phyloP scores from a whole-genome alignment of 306 rosid species.

The Pyrus communis region DNA sequence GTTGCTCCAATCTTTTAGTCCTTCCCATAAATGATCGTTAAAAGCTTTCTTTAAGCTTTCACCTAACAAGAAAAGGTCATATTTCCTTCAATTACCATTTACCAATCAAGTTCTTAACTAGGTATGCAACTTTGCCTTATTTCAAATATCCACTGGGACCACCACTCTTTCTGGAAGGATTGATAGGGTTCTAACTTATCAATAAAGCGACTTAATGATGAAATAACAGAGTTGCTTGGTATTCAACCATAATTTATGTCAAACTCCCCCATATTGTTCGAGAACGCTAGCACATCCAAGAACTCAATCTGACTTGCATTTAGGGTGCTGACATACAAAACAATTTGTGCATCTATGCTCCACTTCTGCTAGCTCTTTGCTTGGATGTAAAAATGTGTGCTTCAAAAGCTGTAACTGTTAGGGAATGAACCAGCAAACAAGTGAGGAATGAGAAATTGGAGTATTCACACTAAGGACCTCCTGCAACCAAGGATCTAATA shows the following conservation, averaged over 20 bases:
- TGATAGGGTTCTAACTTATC: not conserved
- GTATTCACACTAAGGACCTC: not conserved
- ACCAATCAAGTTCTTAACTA: not conserved
- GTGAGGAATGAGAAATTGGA: not conserved
- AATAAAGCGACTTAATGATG: not conserved
- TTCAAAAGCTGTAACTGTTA: not conserved
- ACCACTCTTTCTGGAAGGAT: not conserved
- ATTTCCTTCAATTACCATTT: too few relatives aligned
- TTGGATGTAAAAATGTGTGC: not conserved
- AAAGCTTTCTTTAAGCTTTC: not conserved
- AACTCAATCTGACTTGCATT: not conserved
- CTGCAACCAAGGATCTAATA: not conserved
- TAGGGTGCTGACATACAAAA: not conserved
- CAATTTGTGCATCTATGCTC: not conserved
- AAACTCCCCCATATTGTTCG: not conserved
- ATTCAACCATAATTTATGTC: not conserved
- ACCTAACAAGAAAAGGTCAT: not conserved
- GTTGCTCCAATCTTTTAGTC: not conserved
- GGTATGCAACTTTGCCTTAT: not conserved
- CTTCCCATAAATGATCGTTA: not conserved
- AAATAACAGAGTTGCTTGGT: not conserved
- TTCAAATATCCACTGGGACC: not conserved
- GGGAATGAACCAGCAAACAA: not conserved
- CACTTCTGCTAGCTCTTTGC: not conserved
- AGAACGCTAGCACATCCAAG: not conserved